A percentile compares a stretch with the other conserved stretches of the same genome.
These are phyloP conservation scores for Prunus padus DNA, from an alignment of 306 rosid genomes.

Conservation along the genomic window DNA sequence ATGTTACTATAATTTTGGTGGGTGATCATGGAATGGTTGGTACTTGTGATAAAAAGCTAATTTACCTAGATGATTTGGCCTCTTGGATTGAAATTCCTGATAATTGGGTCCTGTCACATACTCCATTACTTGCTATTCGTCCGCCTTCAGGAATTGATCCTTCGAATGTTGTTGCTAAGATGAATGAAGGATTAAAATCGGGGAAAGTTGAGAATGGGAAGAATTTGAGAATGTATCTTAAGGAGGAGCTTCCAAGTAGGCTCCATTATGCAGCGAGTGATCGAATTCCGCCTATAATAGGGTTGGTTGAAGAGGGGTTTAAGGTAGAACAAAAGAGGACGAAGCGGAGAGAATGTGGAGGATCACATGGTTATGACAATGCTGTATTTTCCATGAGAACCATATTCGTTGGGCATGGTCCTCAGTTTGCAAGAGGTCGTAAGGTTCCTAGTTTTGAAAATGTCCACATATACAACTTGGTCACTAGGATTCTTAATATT, in stretches of 20 bases:
- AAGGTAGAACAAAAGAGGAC: constrained; percentile 77
- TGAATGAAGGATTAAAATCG: constrained; percentile 75
- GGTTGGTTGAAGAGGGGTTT: constrained; percentile 75
- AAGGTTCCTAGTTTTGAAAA: constrained; percentile 94
- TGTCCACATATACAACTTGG: constrained; percentile 82
- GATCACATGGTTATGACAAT: constrained; percentile 95
- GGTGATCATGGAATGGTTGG: constrained; percentile 99
- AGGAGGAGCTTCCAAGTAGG: constrained; percentile 82
- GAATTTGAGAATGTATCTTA: constrained; percentile 65
- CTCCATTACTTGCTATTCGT: constrained; percentile 74
- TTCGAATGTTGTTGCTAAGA: constrained; percentile 53
- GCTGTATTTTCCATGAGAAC: constrained; percentile 88
- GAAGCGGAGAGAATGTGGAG: constrained; percentile 72
- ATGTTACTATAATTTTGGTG: constrained; percentile 74
- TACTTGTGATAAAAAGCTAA: constrained; percentile 83
- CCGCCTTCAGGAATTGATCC: constrained; percentile 52
- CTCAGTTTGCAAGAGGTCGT: constrained; percentile 78
- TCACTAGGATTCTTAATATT: constrained; percentile 78
- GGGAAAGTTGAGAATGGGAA: constrained; percentile 82
- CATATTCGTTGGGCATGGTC: constrained; percentile 92
- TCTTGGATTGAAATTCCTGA: constrained; percentile 68
- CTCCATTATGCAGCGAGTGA: constrained; percentile 67
- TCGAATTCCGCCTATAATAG: constrained; percentile 76
- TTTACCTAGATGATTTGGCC: constrained; percentile 66
- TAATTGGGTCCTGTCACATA: constrained; percentile 58